Evolutionary conservation across 2,329 filamentous ascomycete species (phyloP), one percentile per base, ranked within the genome.

Genomic region (Hypoxylon sp.): DNA sequence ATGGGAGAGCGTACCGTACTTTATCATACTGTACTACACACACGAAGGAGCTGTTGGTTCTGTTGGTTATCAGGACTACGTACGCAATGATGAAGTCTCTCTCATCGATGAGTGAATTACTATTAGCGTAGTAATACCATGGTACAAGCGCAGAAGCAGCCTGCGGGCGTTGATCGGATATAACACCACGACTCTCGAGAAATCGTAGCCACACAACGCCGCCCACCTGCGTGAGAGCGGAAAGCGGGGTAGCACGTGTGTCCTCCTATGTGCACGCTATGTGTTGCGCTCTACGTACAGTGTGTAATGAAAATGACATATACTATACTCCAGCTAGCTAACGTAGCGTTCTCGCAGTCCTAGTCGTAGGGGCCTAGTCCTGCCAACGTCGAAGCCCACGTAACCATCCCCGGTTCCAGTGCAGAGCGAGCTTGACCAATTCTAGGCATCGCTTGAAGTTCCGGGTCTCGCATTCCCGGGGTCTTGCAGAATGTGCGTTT

Each of bases 181-280:
- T 70, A 68, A 65, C 49, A n/a, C 35, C 49, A 65, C 53, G 5
- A 44, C 37, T 22, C 33, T 54, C 25, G 40, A 51, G 27, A 33
- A 55, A 57, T 50, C 20, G 17, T 51, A 63, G 31, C 63, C 60
- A 64, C 51, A 64, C 56, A 58, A 55, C 22, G 46, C 46, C 46
- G 37, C 37, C 37, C 25, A 48, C 22, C 48, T 55, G 44, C 37
- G 55, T 50, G 63, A 66, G 49, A 66, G 60, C 51, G 64, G 64
- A 66, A 64, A 71, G 69, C 66, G 69, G 66, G 66, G 62, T 68
- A 69, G 66, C 69, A 69, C 69, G 62, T 69, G 69, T 69, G 44
- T 48, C 27, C 48, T 44, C 7, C 40, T 44, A 2, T 42, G 35
- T 37, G 35, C n/a, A 10, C 7, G 31, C 33, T 35, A 3, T 35